Evolutionary conservation across 2,329 filamentous ascomycete genomes (phyloP), one percentile per base, ranked within the genome.

Genomic region (Sporothrix schenckii): DNA sequence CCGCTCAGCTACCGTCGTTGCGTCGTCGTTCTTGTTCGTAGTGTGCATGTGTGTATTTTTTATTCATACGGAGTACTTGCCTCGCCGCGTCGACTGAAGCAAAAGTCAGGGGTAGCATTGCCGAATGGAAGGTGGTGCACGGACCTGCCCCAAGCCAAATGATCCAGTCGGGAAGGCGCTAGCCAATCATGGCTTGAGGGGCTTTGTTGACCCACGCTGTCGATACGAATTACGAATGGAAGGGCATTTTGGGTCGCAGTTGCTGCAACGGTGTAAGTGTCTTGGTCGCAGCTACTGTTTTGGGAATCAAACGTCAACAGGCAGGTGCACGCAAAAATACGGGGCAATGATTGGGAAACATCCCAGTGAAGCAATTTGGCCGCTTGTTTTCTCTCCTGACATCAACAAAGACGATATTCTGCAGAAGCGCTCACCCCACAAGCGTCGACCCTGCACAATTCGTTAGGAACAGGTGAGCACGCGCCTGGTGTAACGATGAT

Each of bases 91-190:
- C 19, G 41, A 63, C 39, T 44, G 39, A 52, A 70, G 58, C 52
- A 58, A 41, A 47, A 70, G 53, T 70, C 53, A 70, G 69, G 69
- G 69, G 69, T 67, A 63, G 53, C 44, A 69, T 66, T 58, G 61
- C 69, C 53, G 34, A 68, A 44, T 68, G 19, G 63, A 54, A 61
- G 58, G 47, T n/a, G 50, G 66, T 63, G 69, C 66, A 68, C 69
- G 69, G 69, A 24, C 69, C 65, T 52, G 39, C 21, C 9, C 19
- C n/a, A 54, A 54, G 63, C 11, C 54, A 44, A 50, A 34, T 24
- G 56, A 34, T 24, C 19, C 41, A 65, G 14, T 21, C n/a, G 24
- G 24, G 24, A 50, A 30, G 44, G 7, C 61, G 24, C 61, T 65
- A 34, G 14, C 61, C 61, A 65, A 65, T 63, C 60, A 65, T 47